Evolutionary conservation across 352 stramenopile genomes (phyloP).

Genomic region (Phytophthora pini): DNA sequence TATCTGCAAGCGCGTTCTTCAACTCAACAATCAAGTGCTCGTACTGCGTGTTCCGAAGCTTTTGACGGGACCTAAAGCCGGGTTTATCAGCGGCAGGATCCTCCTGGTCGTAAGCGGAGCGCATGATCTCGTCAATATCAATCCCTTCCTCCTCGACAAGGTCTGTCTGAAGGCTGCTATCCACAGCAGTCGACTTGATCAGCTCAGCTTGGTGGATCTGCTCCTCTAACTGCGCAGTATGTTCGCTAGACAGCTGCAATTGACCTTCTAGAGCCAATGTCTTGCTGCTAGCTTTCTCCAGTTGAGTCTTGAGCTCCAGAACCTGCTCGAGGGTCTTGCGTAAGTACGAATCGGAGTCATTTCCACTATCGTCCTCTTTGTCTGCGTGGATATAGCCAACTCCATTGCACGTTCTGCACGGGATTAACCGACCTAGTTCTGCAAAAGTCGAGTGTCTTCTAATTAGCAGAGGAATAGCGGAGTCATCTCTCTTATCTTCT

Average conservation of each 20-base stretch:
- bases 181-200: conserved; percentile 34
- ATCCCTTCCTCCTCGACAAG: conserved; percentile 62
- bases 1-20: conserved; percentile 59
- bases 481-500: conserved; percentile 9
- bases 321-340: conserved; percentile 70
- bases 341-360: conserved; percentile 61
- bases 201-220: conserved; percentile 48
- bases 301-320: conserved; percentile 51
- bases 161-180: conserved; percentile 52
- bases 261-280: conserved; percentile 44
- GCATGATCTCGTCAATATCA: conserved; percentile 58
- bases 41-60: conserved; percentile 51
- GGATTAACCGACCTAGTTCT: conserved; percentile 47
- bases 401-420: conserved; percentile 58
- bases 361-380: conserved; percentile 1
- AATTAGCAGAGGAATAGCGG: conserved; percentile 1
- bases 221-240: conserved; percentile 41
- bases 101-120: conserved; percentile 15
- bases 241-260: conserved; percentile 39
- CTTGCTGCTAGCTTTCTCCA: conserved; percentile 48
- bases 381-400: conserved; percentile 55
- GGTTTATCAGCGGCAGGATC: conserved; percentile 1
- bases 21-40: conserved; percentile 75
- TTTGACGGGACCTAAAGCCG: conserved; percentile 7
- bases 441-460: conserved; percentile 19